Conservation (phyloP, 2,329 filamentous ascomycete genomes). For the Xylaria sp. region DNA sequence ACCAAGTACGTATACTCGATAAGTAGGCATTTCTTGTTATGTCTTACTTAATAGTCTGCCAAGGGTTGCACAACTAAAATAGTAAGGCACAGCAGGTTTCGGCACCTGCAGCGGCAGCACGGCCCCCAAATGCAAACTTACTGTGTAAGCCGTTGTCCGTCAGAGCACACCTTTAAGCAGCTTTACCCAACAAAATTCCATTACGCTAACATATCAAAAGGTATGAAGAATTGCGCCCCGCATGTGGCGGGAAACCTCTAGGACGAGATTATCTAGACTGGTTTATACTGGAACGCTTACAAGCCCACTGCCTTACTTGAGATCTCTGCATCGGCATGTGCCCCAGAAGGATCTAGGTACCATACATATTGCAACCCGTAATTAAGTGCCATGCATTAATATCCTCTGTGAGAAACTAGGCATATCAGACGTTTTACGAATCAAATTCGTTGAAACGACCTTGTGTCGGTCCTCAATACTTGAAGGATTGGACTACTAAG, state of each 20-base stretch:
- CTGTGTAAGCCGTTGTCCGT: no score
- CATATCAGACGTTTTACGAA: neutral
- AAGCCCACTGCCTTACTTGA: neutral
- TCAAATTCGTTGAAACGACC: neutral
- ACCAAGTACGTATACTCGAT: neutral
- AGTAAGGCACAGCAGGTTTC: no score
- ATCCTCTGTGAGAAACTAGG: neutral
- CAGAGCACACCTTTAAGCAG: no score
- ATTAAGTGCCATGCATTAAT: neutral
- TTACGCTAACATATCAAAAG: no score
- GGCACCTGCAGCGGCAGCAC: no score
- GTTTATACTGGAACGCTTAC: neutral
- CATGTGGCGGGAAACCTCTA: no score
- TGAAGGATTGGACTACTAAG: neutral
- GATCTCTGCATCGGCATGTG: neutral
- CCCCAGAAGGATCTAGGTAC: neutral
- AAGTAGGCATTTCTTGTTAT: neutral
- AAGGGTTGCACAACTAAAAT: no score
- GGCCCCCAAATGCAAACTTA: no score
- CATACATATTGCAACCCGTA: neutral
- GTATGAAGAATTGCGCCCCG: no score
- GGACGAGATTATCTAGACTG: neutral
- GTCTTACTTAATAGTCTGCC: no score
- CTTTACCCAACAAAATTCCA: no score
- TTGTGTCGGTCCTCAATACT: neutral